These are phyloP conservation scores for Kwoniella sp. DNA, from an alignment of 768 basidiomycete genomes.

Conservation along the genomic window DNA sequence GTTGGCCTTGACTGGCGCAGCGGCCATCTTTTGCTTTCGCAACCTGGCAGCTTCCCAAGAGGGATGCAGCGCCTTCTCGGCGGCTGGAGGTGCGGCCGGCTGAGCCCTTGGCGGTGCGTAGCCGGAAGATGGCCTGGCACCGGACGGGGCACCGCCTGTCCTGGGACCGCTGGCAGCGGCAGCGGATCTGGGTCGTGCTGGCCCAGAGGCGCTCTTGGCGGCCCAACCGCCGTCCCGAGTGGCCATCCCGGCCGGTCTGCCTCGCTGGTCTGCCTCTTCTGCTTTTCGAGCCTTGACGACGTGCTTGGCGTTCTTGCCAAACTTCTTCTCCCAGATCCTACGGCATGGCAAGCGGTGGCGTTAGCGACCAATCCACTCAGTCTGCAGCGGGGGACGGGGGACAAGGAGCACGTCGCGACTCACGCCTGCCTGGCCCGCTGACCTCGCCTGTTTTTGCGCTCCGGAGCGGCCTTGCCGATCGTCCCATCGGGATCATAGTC, in stretches of 20 bases:
- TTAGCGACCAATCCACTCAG: not conserved
- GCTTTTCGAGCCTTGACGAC: constrained; percentile 60
- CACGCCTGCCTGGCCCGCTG: constrained; percentile 91
- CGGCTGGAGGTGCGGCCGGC: not conserved
- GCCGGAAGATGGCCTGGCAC: not conserved
- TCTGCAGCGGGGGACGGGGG: not conserved
- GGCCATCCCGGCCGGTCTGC: constrained; percentile 7
- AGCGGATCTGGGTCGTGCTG: not conserved
- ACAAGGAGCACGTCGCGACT: no score
- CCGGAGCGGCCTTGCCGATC: constrained; percentile 45
- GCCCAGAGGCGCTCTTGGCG: not conserved
- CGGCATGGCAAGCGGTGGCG: constrained; percentile 9
- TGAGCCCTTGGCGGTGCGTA: not conserved
- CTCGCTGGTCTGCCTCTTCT: constrained; percentile 13
- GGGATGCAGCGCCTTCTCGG: constrained; percentile 63
- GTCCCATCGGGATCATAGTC: constrained; percentile 61
- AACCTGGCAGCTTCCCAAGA: constrained; percentile 94
- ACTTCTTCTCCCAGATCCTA: constrained; percentile 99
- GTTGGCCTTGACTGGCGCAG: constrained; percentile 62
- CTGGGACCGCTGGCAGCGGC: constrained; percentile 9
- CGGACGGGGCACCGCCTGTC: constrained; percentile 3
- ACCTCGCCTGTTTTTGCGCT: constrained; percentile 82
- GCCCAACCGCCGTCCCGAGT: constrained; percentile 3
- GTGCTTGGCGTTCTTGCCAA: constrained; percentile 84
- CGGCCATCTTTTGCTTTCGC: constrained; percentile 55